Evolutionary conservation across 768 basidiomycete species (phyloP), one percentile per base, ranked within the genome.

Genomic region (Serendipita sp.): DNA sequence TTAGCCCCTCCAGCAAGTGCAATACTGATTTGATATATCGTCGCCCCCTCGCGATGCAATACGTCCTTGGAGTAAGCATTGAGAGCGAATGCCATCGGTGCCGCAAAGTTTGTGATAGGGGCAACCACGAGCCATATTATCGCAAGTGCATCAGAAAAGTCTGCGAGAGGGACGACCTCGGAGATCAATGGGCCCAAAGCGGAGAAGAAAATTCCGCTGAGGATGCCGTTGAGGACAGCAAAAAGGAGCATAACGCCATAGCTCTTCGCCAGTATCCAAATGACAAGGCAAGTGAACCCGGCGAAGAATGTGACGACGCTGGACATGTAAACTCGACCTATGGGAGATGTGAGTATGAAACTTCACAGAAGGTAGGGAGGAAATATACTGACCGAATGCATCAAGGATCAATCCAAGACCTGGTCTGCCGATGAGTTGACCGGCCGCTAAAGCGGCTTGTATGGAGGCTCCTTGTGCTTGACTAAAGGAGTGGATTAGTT

Each of bases 341-440:
- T 67, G 4, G 65, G 16, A 30, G 1, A n/a, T 60, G 16, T 5
- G 56, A 28, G 7, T 24, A 24, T 24, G 24, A 32, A 28, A n/a
- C 8, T 35, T 35, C 8, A 32, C n/a, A 10, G 16, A 16, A 32
- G 24, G 24, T 35, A 24, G 10, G 16, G 24, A 60, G 35, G 18
- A n/a, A 10, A 28, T 18, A 24, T 60, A n/a, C 56, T 60, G 10
- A 60, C 56, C 56, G 10, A 30, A 60, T 3, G 24, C 63, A 63
- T 74, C 73, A 15, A 73, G 65, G 28, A 67, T 60, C n/a, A 69
- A 65, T n/a, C 73, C 73, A 65, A 69, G 69, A 18, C 64, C 45
- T 2, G 73, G 73, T 44, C 73, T 68, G 16, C 73, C 71, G 38
- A 73, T 67, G 64, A 73, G 68, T 65, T 73, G 72, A 16, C 73